A percentile compares a stretch with the other conserved stretches of the same genome.
phyloP scores from a whole-genome alignment of 257 asterid genomes.

The Buddleja alternifolia region DNA sequence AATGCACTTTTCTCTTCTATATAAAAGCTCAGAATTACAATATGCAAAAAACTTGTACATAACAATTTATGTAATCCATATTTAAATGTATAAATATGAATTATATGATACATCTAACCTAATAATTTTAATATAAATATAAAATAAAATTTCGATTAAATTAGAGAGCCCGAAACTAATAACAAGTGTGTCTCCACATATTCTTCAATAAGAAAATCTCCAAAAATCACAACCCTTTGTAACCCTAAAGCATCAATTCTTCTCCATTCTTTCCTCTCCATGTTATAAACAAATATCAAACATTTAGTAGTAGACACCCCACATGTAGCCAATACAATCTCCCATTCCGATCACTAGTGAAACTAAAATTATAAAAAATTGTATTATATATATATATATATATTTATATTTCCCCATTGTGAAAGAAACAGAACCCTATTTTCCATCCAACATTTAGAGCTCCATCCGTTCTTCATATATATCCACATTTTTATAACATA shows the following conservation, averaged over 20 bases:
- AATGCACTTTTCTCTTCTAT: too few relatives aligned
- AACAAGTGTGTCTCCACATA: not conserved
- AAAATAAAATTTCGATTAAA: too few relatives aligned
- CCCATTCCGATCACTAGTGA: not conserved
- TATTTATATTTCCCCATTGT: not conserved
- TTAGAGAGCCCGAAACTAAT: too few relatives aligned
- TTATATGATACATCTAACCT: too few relatives aligned
- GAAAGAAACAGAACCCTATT: not conserved
- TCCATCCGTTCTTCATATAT: too few relatives aligned
- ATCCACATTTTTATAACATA: not conserved
- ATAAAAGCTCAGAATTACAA: too few relatives aligned
- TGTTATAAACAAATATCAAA: not conserved
- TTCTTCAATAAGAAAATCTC: constrained; percentile 1
- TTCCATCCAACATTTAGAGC: not conserved
- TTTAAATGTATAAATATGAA: too few relatives aligned
- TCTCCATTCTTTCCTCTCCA: not conserved
- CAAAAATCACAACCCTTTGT: not conserved
- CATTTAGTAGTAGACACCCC: not conserved
- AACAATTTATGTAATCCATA: too few relatives aligned
- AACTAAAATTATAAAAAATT: not conserved
- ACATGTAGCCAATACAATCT: not conserved
- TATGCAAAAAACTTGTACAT: too few relatives aligned
- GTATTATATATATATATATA: too few relatives aligned
- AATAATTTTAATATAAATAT: too few relatives aligned
- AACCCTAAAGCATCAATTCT: constrained; percentile 3